phyloP scores from a whole-genome alignment of 257 asterid species.

The Fraxinus anomala region DNA sequence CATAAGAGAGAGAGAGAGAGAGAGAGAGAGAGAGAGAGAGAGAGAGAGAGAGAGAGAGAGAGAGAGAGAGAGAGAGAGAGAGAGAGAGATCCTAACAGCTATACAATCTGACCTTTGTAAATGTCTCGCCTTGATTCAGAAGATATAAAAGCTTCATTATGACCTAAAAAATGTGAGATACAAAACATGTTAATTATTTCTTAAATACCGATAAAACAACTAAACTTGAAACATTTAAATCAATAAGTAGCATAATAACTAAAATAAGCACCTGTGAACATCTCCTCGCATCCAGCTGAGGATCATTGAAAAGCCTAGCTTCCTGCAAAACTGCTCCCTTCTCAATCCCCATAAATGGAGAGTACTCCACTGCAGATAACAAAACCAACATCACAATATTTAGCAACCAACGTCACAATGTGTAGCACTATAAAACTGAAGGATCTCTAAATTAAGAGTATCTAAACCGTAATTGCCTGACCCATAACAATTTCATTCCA shows the following conservation, averaged over 20 bases:
- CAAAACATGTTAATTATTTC: slow-evolving; percentile 21
- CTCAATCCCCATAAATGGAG: neutral
- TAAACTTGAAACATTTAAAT: too few relatives aligned
- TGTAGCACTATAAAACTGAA: neutral
- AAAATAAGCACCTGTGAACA: neutral
- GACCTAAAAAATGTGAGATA: slow-evolving; percentile 54
- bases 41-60: neutral
- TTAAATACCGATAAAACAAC: slow-evolving; percentile 6
- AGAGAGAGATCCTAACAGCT: slow-evolving; percentile 12
- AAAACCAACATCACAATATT: neutral
- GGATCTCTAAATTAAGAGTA: neutral
- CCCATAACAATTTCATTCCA: neutral
- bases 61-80: slow-evolving; percentile 13
- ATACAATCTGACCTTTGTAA: slow-evolving; percentile 69
- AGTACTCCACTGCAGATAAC: neutral
- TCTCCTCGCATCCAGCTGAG: slow-evolving; percentile 1
- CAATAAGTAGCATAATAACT: neutral
- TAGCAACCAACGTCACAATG: neutral
- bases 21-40: slow-evolving; percentile 21
- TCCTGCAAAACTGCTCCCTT: neutral
- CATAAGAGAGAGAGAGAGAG: too few relatives aligned
- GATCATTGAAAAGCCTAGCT: neutral
- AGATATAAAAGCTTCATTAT: slow-evolving; percentile 95
- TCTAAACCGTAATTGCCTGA: neutral
- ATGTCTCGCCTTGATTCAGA: slow-evolving; percentile 92